These are phyloP conservation scores for Chimonanthus praecox DNA, from an alignment of 164 flowering plant species.

Conservation along the genomic window DNA sequence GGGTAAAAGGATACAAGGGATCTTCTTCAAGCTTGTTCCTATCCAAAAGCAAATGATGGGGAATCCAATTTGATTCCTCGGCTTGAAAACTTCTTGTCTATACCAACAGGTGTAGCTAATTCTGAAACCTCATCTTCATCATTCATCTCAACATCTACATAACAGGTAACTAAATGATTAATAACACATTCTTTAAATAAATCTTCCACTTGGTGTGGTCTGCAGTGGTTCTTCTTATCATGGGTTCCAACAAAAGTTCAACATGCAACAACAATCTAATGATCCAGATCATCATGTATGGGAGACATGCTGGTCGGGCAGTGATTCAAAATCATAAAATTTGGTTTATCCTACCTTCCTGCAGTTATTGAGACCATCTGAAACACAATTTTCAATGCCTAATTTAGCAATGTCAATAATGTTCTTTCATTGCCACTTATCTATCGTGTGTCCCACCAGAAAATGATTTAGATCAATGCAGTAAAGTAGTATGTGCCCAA, in stretches of 20 bases:
- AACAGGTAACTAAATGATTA: too few relatives aligned
- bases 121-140: slow-evolving; percentile 25
- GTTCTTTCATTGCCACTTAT: too few relatives aligned
- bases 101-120: slow-evolving; percentile 18
- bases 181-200: too few relatives aligned
- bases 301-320: too few relatives aligned
- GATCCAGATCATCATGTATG: background rate
- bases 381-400: too few relatives aligned
- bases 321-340: too few relatives aligned
- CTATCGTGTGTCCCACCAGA: background rate
- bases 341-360: too few relatives aligned
- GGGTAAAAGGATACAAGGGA: slow-evolving; percentile 54
- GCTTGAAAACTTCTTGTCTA: slow-evolving; percentile 1
- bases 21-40: slow-evolving; percentile 44
- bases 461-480: background rate
- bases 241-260: too few relatives aligned
- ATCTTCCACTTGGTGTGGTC: too few relatives aligned
- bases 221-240: too few relatives aligned
- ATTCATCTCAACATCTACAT: slow-evolving; percentile 24
- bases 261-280: background rate
- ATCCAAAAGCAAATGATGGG: slow-evolving; percentile 16
- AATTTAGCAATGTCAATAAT: too few relatives aligned
- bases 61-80: slow-evolving; percentile 12
- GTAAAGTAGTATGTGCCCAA: background rate
- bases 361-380: too few relatives aligned